These are phyloP conservation scores for Penicillium sp. DNA, from an alignment of 2,329 filamentous ascomycete genomes.

Conservation along the genomic window DNA sequence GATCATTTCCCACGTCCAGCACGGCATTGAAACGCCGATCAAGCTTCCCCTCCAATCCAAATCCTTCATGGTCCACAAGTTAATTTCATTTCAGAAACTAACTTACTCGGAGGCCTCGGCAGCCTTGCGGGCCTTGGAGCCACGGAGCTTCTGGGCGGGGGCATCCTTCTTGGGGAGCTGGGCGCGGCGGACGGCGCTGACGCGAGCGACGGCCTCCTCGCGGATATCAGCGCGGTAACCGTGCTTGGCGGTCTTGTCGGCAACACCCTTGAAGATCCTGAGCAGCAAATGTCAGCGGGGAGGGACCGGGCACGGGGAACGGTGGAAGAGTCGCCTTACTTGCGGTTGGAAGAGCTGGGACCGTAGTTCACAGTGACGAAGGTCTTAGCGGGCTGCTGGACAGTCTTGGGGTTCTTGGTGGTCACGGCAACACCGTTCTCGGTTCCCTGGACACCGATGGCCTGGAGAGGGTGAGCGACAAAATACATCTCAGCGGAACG, in stretches of 20 bases:
- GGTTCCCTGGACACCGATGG: conserved; percentile 74
- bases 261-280: conserved; percentile 90
- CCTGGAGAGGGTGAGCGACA: conserved; percentile 53
- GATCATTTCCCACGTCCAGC: conserved; percentile 27
- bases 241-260: conserved; percentile 77
- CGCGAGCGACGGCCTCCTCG: conserved; percentile 77
- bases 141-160: conserved; percentile 73
- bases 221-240: conserved; percentile 83
- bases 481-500: not conserved
- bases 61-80: conserved; percentile 7
- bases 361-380: conserved; percentile 68
- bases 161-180: conserved; percentile 77
- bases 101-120: conserved; percentile 44
- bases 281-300: not conserved
- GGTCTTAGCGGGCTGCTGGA: conserved; percentile 72
- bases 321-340: conserved; percentile 57
- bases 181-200: conserved; percentile 78
- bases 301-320: not conserved
- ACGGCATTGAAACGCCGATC: conserved; percentile 20
- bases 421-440: conserved; percentile 79
- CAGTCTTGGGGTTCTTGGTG: conserved; percentile 77
- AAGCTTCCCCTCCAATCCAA: conserved; percentile 2
- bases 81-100: conserved; percentile 3
- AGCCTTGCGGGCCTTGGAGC: conserved; percentile 75
- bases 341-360: conserved; percentile 73